These are phyloP conservation scores for Ballota nigra DNA, from an alignment of 257 asterid genomes.

Conservation along the genomic window DNA sequence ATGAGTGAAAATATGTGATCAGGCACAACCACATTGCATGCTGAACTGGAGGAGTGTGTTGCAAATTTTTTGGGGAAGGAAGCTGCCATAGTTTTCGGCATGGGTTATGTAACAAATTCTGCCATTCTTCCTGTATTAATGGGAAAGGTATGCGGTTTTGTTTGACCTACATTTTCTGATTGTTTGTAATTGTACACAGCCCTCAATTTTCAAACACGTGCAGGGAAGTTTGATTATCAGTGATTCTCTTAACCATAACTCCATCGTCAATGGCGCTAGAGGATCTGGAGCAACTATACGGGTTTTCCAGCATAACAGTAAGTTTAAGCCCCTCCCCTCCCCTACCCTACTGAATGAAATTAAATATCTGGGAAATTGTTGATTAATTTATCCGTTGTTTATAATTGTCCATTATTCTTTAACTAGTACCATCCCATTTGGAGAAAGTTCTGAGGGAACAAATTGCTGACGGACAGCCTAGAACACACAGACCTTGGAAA, in stretches of 20 bases:
- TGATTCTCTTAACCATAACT: conserved; percentile 95
- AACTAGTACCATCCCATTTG: conserved; percentile 82
- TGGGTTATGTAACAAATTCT: conserved; percentile 97
- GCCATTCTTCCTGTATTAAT: conserved; percentile 88
- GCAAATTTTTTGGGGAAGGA: conserved; percentile 92
- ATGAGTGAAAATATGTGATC: conserved; percentile 25
- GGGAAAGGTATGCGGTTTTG: conserved; percentile 65
- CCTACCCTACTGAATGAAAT: not conserved
- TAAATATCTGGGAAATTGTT: not conserved
- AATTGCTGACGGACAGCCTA: conserved; percentile 94
- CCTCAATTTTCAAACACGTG: conserved; percentile 23
- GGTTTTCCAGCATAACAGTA: conserved; percentile 96
- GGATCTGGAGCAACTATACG: conserved; percentile 97
- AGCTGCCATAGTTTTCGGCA: conserved; percentile 90
- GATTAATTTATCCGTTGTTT: not conserved
- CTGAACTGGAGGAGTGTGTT: conserved; percentile 83
- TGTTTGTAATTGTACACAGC: conserved; percentile 2
- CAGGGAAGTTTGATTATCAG: conserved; percentile 96
- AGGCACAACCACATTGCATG: conserved; percentile 83
- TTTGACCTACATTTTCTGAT: conserved; percentile 6
- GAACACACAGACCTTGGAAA: conserved; percentile 98
- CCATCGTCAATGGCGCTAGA: conserved; percentile 97
- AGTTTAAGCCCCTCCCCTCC: conserved; percentile 16
- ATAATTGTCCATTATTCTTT: conserved; percentile 26
- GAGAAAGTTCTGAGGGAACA: conserved; percentile 89